These are phyloP conservation scores for Tulasnella sp. DNA, from an alignment of 768 basidiomycete genomes.

Conservation along the genomic window DNA sequence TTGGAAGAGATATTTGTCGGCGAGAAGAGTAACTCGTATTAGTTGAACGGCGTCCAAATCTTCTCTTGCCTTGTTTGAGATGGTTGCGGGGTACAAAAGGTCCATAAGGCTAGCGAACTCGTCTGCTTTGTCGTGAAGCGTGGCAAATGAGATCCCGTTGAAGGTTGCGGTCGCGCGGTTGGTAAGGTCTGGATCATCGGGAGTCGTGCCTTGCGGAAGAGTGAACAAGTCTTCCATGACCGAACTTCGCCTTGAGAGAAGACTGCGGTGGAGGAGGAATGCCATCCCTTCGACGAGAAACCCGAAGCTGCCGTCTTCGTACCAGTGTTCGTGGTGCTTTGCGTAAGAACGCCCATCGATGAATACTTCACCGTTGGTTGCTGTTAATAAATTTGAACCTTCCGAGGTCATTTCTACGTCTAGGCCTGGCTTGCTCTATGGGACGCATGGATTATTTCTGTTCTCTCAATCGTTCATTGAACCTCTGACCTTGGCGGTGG, in stretches of 20 bases:
- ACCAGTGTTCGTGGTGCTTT: neutral
- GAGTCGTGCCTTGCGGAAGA: neutral
- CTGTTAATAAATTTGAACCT: too few relatives aligned
- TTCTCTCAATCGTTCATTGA: too few relatives aligned
- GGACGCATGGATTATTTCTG: too few relatives aligned
- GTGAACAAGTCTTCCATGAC: neutral
- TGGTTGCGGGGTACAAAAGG: neutral
- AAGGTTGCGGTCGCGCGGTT: neutral
- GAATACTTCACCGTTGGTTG: neutral
- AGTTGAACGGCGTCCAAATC: neutral
- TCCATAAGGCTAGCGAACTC: neutral
- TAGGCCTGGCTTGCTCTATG: too few relatives aligned
- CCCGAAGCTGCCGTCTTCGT: slow-evolving; percentile 9
- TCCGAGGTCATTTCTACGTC: too few relatives aligned
- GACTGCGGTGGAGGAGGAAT: neutral
- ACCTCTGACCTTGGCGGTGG: too few relatives aligned
- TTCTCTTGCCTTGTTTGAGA: neutral
- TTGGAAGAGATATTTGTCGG: neutral
- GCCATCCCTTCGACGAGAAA: neutral
- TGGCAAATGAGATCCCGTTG: neutral
- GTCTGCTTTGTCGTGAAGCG: neutral
- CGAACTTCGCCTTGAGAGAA: neutral
- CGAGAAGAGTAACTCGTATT: neutral
- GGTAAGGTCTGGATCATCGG: neutral
- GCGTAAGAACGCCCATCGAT: neutral